Evolutionary conservation across 2,329 filamentous ascomycete species (phyloP).

Genomic region (Pezicula radicicola): DNA sequence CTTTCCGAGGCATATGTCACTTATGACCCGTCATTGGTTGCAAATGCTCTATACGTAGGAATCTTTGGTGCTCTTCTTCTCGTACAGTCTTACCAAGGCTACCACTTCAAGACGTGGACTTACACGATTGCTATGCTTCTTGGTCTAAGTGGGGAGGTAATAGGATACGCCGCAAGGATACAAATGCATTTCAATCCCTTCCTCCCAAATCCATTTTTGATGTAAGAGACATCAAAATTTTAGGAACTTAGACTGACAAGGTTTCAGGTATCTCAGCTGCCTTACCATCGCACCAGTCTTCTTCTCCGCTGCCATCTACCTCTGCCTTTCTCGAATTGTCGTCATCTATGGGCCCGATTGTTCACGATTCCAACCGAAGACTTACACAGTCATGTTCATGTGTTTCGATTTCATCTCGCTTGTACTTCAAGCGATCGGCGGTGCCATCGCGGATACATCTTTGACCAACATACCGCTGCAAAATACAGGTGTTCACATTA

Average conservation of each 20-base stretch:
- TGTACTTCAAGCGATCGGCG: constrained; percentile 54
- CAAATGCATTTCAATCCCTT: constrained; percentile 4
- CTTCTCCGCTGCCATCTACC: constrained; percentile 59
- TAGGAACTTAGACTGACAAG: neutral
- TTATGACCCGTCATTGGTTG: neutral
- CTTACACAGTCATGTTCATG: constrained; percentile 41
- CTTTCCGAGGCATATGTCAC: neutral
- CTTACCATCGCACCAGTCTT: constrained; percentile 38
- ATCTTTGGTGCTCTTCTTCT: neutral
- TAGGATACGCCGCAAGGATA: constrained; percentile 49
- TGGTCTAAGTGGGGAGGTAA: constrained; percentile 49
- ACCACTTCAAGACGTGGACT: constrained; percentile 50
- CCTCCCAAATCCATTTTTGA: constrained; percentile 2
- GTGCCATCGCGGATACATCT: constrained; percentile 48
- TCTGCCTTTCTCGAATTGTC: constrained; percentile 52
- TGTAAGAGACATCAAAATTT: neutral
- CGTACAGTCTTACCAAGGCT: constrained; percentile 24
- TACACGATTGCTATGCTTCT: constrained; percentile 49
- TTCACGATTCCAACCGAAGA: constrained; percentile 39
- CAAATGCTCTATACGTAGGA: neutral
- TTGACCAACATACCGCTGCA: constrained; percentile 16
- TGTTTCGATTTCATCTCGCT: constrained; percentile 56
- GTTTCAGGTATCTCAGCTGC: constrained; percentile 58
- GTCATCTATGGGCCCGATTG: constrained; percentile 44
- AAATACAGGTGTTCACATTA: constrained; percentile 17